These are phyloP conservation scores for Neofusicoccum cordaticola DNA, from an alignment of 2,329 filamentous ascomycete species.

Conservation along the genomic window DNA sequence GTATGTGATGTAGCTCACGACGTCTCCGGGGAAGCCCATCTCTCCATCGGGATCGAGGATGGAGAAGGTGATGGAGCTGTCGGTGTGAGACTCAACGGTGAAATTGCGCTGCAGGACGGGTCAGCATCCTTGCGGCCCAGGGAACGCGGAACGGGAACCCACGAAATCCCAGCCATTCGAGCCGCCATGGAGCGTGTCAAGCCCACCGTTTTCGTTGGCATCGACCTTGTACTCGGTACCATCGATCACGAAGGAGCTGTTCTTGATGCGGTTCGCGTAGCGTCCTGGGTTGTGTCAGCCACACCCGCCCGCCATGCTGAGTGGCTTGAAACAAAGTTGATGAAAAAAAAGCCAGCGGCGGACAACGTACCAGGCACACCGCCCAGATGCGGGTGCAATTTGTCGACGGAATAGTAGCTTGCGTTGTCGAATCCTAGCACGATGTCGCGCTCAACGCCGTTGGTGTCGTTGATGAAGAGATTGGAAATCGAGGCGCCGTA, in stretches of 20 bases:
- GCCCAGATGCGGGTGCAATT: constrained; percentile 68
- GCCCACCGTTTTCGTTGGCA: constrained; percentile 56
- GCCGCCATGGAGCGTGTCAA: constrained; percentile 68
- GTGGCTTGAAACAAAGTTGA: not conserved
- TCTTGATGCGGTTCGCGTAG: constrained; percentile 79
- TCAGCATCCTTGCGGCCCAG: constrained; percentile 8
- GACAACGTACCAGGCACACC: constrained; percentile 58
- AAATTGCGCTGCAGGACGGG: constrained; percentile 59
- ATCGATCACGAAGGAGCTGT: constrained; percentile 69
- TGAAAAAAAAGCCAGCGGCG: no score
- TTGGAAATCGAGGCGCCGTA: constrained; percentile 74
- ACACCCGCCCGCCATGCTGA: not conserved
- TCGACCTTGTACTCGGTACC: constrained; percentile 58
- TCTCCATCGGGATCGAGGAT: constrained; percentile 70
- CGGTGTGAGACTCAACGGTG: constrained; percentile 67
- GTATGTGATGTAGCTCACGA: constrained; percentile 72
- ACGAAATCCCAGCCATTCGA: constrained; percentile 68
- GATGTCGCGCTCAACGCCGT: constrained; percentile 67
- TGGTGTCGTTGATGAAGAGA: constrained; percentile 66
- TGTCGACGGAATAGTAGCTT: constrained; percentile 63
- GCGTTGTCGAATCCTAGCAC: constrained; percentile 76
- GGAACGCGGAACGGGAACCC: constrained; percentile 17
- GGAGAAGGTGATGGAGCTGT: constrained; percentile 69
- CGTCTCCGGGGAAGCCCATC: constrained; percentile 76
- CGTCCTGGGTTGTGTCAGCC: constrained; percentile 39